Evolutionary conservation across 192 early-diverging fungal species (phyloP), one percentile per base, ranked within the genome.

Genomic region (Umbelopsis isabellina): DNA sequence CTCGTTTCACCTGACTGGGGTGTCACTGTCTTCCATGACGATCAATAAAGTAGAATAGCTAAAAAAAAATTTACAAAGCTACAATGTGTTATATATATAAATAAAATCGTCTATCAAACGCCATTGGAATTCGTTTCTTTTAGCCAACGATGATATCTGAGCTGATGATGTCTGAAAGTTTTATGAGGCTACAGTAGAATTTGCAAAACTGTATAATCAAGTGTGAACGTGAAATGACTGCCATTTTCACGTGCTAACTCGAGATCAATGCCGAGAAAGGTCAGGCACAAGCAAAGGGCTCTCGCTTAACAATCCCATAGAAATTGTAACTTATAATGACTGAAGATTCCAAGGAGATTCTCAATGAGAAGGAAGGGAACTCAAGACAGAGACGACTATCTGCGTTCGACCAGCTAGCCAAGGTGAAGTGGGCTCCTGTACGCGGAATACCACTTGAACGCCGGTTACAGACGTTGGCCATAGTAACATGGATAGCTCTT

Each of bases 391-490:
- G 4, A 30, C 27, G 33, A 30, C 18, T n/a, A 61, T 12, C 46
- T 30, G 15, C 65, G n/a, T n/a, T 47, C 20, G 30, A 64, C 21
- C 35, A 49, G 41, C 13, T 66, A 7, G 10, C 65, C 21, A 67
- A 67, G 25, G 73, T 80, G 11, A 71, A 72, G 41, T 91, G 90
- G 75, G 93, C 85, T 20, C 93, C 93, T 4, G 37, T 91, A 10
- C 46, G 48, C 9, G 55, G 73, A 18, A 77, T 93, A 6, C 91
- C 93, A 2, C 72, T 91, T 33, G 74, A 80, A 49, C 83, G 91
- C 49, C 85, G 93, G 51, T 72, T 87, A 25, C 93, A 94, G 71
- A 92, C 91, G 22, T 70, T 80, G 0, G 80, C 86, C 1, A 82
- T 93, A 8, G 58, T 86, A 9, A 47, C 89, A 10, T 93, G 91